Conservation (phyloP, 2,329 filamentous ascomycete genomes). For the Trichoderma simmonsii region DNA sequence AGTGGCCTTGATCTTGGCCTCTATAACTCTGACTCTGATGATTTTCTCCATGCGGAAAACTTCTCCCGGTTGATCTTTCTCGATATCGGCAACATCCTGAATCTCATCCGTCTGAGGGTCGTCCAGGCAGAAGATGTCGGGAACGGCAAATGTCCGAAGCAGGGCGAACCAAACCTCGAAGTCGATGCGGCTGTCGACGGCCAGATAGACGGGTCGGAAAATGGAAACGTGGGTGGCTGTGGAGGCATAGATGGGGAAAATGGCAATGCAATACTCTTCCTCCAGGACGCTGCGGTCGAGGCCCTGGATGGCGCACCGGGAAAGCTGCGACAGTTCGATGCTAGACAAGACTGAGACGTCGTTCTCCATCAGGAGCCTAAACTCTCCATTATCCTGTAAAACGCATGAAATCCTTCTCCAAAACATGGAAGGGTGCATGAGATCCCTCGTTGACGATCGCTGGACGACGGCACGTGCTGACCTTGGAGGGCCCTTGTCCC, state of each 20-base stretch:
- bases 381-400: constrained; percentile 88
- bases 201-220: constrained; percentile 84
- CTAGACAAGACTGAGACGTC: constrained; percentile 77
- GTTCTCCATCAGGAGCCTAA: constrained; percentile 84
- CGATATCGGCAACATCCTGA: constrained; percentile 38
- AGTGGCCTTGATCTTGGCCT: constrained; percentile 56
- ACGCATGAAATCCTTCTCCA: constrained; percentile 93
- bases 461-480: constrained; percentile 56
- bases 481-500: constrained; percentile 70
- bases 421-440: constrained; percentile 52
- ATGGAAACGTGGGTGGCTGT: constrained; percentile 70
- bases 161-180: constrained; percentile 98
- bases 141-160: constrained; percentile 84
- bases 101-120: constrained; percentile 42
- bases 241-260: constrained; percentile 88
- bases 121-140: constrained; percentile 75
- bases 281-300: constrained; percentile 87
- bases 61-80: constrained; percentile 44
- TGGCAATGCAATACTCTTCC: constrained; percentile 89
- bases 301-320: constrained; percentile 84
- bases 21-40: constrained; percentile 56
- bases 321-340: constrained; percentile 84
- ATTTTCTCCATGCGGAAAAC: constrained; percentile 62
- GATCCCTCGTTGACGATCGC: constrained; percentile 55
- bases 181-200: constrained; percentile 80